A percentile compares a stretch with the other conserved stretches of the same genome.
Conservation (phyloP, 805 yeast genomes). For the Candida boidinii region DNA sequence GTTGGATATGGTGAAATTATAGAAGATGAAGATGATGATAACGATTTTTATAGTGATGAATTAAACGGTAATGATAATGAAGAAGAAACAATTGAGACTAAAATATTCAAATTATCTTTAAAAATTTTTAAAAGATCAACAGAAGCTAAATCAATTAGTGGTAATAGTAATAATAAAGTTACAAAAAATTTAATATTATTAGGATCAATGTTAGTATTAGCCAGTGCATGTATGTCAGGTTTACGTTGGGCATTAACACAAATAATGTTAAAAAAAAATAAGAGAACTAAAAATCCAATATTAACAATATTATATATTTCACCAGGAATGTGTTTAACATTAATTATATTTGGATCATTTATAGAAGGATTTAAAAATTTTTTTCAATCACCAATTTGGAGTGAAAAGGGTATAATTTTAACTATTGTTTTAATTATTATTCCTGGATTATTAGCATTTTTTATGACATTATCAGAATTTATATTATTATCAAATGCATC, state of each 20-base stretch:
- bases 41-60: too few relatives aligned
- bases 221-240: slow-evolving; percentile 79
- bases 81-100: not conserved
- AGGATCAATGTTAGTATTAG: slow-evolving; percentile 69
- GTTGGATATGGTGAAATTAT: slow-evolving; percentile 15
- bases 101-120: too few relatives aligned
- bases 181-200: slow-evolving; percentile 23
- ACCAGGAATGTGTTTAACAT: slow-evolving; percentile 67
- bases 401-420: slow-evolving; percentile 39
- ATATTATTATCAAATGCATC: slow-evolving; percentile 74
- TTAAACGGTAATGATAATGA: slow-evolving; percentile 1
- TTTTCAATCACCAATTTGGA: slow-evolving; percentile 53
- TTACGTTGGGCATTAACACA: slow-evolving; percentile 95
- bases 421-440: slow-evolving; percentile 55
- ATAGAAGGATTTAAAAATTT: slow-evolving; percentile 64
- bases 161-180: slow-evolving; percentile 1
- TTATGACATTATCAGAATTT: slow-evolving; percentile 86
- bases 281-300: slow-evolving; percentile 63
- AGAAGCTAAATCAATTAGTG: slow-evolving; percentile 4
- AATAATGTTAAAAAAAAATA: slow-evolving; percentile 55
- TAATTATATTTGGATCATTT: slow-evolving; percentile 53
- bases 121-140: slow-evolving; percentile 1
- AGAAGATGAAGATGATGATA: slow-evolving; percentile 11
- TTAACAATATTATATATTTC: slow-evolving; percentile 76
- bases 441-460: slow-evolving; percentile 84